Conservation (phyloP, 2,329 filamentous ascomycete species). For the Zopfia rhizophila region DNA sequence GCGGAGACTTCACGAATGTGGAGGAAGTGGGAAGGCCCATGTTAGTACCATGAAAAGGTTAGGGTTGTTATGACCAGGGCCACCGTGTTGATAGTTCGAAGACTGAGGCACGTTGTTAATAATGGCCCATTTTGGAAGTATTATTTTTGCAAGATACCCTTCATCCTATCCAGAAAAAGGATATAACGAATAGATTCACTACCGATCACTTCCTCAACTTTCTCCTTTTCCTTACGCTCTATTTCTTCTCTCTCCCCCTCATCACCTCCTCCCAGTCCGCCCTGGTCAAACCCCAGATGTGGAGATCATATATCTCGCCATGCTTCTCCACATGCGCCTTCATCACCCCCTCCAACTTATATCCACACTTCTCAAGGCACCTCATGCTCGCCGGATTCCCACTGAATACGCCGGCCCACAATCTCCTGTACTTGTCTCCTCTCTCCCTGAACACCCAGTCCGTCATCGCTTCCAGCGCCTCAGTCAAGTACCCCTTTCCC, state of each 20-base stretch:
- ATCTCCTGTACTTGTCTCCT: conserved; percentile 30
- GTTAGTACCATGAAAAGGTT: conserved; percentile 42
- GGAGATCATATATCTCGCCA: conserved; percentile 43
- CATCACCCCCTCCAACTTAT: conserved; percentile 48
- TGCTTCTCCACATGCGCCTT: conserved; percentile 48
- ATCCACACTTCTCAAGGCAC: conserved; percentile 52
- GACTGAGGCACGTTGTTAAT: too few relatives aligned
- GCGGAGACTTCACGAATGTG: conserved; percentile 22
- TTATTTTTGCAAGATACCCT: too few relatives aligned
- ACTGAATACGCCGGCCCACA: conserved; percentile 43
- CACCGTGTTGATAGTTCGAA: too few relatives aligned
- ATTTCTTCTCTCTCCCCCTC: conserved; percentile 6
- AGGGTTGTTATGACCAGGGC: conserved; percentile 37
- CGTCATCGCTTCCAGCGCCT: conserved; percentile 45
- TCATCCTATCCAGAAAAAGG: too few relatives aligned
- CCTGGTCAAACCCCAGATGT: conserved; percentile 49
- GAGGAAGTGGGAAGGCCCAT: conserved; percentile 36
- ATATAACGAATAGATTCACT: too few relatives aligned
- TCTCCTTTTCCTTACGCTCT: conserved; percentile 2
- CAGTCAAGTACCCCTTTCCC: conserved; percentile 48
- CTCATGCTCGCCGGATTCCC: conserved; percentile 49
- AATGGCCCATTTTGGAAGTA: too few relatives aligned
- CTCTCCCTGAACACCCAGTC: conserved; percentile 43
- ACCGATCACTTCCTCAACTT: neutral
- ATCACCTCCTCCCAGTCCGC: conserved; percentile 37